Percentiles rank a stretch among this genome's conserved stretches.
Evolutionary conservation across 441 rosid genomes (phyloP).

Genomic region (Metrosideros polymorpha): DNA sequence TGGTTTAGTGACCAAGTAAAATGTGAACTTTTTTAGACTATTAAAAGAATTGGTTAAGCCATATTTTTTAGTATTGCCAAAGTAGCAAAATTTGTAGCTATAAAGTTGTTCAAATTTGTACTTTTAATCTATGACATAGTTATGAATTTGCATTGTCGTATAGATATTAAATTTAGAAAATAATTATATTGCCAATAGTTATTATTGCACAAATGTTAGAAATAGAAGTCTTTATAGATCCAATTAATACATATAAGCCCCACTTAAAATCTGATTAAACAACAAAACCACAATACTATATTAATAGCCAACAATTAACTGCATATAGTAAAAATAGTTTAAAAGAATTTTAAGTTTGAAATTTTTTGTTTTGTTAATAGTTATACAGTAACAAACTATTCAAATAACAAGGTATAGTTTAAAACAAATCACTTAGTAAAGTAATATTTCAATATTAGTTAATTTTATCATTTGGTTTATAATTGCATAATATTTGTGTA

Average conservation of each 20-base stretch:
- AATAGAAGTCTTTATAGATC: background rate
- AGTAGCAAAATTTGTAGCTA: background rate
- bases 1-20: background rate
- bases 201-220: background rate
- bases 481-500: background rate
- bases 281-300: background rate
- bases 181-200: background rate
- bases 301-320: background rate
- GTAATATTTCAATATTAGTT: background rate
- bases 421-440: background rate
- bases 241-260: background rate
- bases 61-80: background rate
- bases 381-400: background rate
- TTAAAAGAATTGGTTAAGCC: background rate
- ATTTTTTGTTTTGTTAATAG: background rate
- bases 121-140: background rate
- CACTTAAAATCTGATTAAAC: background rate
- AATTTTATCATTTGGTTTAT: background rate
- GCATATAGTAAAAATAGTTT: background rate
- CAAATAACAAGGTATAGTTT: background rate
- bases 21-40: background rate
- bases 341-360: background rate
- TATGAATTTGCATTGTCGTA: background rate
- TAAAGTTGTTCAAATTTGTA: background rate
- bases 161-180: background rate